These are phyloP conservation scores for Teratosphaeria nubilosa DNA, from an alignment of 2,329 filamentous ascomycete genomes.

Conservation along the genomic window DNA sequence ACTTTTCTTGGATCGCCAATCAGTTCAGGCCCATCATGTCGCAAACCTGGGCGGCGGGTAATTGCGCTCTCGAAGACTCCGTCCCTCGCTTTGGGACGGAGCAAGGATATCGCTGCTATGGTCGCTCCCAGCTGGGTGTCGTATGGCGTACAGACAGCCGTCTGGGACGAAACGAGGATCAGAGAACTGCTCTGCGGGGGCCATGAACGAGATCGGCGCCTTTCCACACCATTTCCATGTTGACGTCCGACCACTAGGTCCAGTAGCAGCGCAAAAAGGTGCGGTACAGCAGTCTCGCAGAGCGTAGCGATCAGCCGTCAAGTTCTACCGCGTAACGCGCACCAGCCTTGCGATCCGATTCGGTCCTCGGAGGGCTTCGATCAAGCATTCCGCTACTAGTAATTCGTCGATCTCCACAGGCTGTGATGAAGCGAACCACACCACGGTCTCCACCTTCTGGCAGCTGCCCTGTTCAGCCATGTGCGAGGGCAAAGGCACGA, in stretches of 20 bases:
- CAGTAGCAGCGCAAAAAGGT: background rate
- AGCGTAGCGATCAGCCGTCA: background rate
- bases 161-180: background rate
- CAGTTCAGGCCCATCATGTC: background rate
- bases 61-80: background rate
- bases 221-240: background rate
- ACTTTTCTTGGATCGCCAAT: background rate
- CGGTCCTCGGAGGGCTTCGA: background rate
- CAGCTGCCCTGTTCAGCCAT: background rate
- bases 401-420: background rate
- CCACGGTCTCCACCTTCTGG: background rate
- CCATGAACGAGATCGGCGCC: background rate
- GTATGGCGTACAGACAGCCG: background rate
- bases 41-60: background rate
- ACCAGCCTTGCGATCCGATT: background rate
- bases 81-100: background rate
- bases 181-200: background rate
- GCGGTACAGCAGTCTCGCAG: background rate
- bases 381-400: background rate
- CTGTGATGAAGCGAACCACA: background rate
- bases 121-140: background rate
- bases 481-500: background rate
- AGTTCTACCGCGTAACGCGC: background rate
- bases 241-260: background rate
- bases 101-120: background rate